Base-by-base conservation (phyloP, 169 alveolate species). In the Plasmodium reichenowi region DNA sequence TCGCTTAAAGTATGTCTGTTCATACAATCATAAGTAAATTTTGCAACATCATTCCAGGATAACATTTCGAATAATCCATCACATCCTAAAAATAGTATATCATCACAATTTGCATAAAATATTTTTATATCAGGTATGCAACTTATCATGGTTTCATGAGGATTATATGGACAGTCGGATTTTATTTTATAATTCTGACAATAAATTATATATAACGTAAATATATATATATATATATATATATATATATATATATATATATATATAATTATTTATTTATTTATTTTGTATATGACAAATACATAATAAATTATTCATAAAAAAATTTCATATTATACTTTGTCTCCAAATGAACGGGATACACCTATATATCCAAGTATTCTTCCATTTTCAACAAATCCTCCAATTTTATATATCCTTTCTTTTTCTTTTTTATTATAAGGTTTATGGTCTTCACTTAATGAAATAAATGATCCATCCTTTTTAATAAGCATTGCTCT, bases 51-150 rank as follows among this genome's bases (percentile, higher is more conserved):
- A 78, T 52, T 78, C 89, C 89, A 78, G 15, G 89, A 78, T 3
- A 78, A 60, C 78, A 66, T 78, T 78, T 78, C 89, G 48, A 78
- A 78, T 78, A 78, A 26, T 29, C 89, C 89, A 78, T 78, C 89
- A 78, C 89, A 78, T 58, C 89, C 89, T 45, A 78, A 78, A 22
- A 78, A 47, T 66, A 78, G 54, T 7, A 78, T 78, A 47, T 78
- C 89, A 45, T 67, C 78, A 7, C 24, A 50, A 29, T 78, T 78
- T 78, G 78, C 89, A 59, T 78, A 78, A 78, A 64, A 78, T 26
- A 78, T 78, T 78, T 67, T 78, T 43, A 78, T 78, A 56, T 78
- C 89, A 8, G 89, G 89, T 67, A 78, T 47, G 43, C 89, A 78
- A 3, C 78, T 78, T 56, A 78, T 78, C 89, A 78, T 78, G 32